Evolutionary conservation across 305 asterid species (phyloP).

Genomic region (Stenogyne calaminthoides): DNA sequence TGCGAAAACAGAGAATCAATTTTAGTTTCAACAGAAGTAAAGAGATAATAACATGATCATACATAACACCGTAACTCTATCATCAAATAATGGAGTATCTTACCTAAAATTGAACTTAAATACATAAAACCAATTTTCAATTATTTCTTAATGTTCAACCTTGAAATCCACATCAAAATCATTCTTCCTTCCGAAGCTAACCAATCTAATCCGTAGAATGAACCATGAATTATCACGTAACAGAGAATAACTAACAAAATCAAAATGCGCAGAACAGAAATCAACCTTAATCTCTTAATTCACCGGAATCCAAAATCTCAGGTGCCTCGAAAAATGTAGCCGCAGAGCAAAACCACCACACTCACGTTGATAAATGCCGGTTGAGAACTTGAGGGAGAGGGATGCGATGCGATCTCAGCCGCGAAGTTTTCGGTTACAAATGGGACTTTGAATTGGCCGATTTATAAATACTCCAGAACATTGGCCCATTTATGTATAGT

Average conservation of each 20-base stretch:
- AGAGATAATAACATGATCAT: background rate
- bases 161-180: background rate
- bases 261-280: background rate
- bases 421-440: background rate
- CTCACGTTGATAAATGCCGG: constrained; percentile 8
- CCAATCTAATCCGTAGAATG: background rate
- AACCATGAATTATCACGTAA: background rate
- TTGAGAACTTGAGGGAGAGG: background rate
- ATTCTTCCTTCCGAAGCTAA: background rate
- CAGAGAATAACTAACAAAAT: constrained; percentile 4
- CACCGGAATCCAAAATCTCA: constrained; percentile 16
- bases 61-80: background rate
- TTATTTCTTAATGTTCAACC: background rate
- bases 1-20: background rate
- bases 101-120: background rate
- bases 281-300: background rate
- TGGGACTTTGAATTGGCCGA: background rate
- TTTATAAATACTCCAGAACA: background rate
- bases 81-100: background rate
- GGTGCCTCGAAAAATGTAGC: constrained; percentile 7
- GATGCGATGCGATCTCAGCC: background rate
- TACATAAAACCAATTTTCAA: background rate
- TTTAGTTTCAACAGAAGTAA: background rate
- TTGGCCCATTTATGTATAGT: background rate
- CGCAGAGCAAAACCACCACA: background rate